Evolutionary conservation across 495 filamentous ascomycete species (phyloP), one percentile per base, ranked within the genome.

Genomic region (Tuber aestivum): DNA sequence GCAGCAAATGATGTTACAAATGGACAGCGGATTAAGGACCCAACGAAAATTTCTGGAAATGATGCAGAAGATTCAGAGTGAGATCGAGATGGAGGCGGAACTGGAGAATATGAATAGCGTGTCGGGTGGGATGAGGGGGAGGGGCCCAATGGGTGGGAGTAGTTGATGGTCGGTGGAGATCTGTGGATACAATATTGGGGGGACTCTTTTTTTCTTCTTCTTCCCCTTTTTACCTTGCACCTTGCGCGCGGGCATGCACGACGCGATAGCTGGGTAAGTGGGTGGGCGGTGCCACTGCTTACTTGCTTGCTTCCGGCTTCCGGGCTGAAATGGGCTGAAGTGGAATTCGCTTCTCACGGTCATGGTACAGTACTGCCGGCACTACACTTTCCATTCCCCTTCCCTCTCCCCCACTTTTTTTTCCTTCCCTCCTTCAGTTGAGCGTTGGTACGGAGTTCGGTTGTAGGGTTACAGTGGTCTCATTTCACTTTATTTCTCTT

Each of bases 41-140:
- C 56, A 35, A 18, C 27, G 56, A 32, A 65, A 65, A 35, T 65
- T 65, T 20, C 27, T 65, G 27, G 56, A 65, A 65, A 65, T 65
- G 56, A 65, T 65, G 56, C 56, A 65, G 56, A 65, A 65, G 56
- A 65, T 65, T 65, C 56, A 65, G 56, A 65, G 56, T 65, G 56
- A 65, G 56, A 65, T 65, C 18, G 56, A 65, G 14, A 65, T 65
- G 56, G 56, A 65, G 27, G 56, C 56, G 12, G 56, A 65, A 20
- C 27, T 65, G 56, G 56, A 65, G 7, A 65, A 32, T 35, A 65
- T 65, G 56, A 16, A 65, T 65, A 32, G 18, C n/a, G 14, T 61
- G 50, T 61, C n/a, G 50, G 23, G 16, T 65, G 16, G 27, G 56
- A 65, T 32, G 56, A 35, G 27, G 14, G 27, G 56, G 56, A 65